Percentiles rank a stretch among this genome's conserved stretches.
These are phyloP conservation scores for Wallacemonas sp. DNA, from an alignment of 208 protist genomes.

Conservation along the genomic window DNA sequence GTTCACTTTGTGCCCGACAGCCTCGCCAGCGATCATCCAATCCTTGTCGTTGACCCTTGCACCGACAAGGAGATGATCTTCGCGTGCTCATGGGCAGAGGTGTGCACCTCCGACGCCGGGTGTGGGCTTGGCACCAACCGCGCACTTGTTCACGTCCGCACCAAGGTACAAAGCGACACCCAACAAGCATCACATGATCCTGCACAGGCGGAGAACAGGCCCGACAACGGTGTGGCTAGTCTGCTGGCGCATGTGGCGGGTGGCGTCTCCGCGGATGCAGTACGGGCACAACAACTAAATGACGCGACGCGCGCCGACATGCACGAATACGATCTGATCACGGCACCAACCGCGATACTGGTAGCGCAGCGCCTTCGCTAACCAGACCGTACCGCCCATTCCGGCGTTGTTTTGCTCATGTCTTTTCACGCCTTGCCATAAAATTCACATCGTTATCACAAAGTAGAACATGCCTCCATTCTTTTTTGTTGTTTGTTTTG, in stretches of 20 bases:
- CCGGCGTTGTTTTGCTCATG: too few species aligned
- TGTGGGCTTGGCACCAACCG: slow-evolving; percentile 24
- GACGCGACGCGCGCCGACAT: not conserved
- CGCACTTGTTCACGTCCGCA: slow-evolving; percentile 59
- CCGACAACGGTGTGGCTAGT: slow-evolving; percentile 41
- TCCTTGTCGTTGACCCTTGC: slow-evolving; percentile 38
- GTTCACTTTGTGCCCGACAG: slow-evolving; percentile 38
- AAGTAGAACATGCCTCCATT: too few species aligned
- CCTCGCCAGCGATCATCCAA: slow-evolving; percentile 44
- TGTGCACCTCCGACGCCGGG: not conserved
- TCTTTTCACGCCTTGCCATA: too few species aligned
- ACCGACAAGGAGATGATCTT: slow-evolving; percentile 50
- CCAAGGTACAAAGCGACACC: slow-evolving; percentile 5
- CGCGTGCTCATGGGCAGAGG: slow-evolving; percentile 54
- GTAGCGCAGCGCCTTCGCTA: slow-evolving; percentile 25
- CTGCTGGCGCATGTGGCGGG: slow-evolving; percentile 51
- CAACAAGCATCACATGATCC: not conserved
- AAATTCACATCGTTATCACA: too few species aligned
- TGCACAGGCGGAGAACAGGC: not conserved
- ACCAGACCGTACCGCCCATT: slow-evolving; percentile 6
- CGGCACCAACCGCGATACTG: slow-evolving; percentile 36
- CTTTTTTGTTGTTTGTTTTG: too few species aligned
- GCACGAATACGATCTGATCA: slow-evolving; percentile 42
- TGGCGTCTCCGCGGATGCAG: slow-evolving; percentile 69
- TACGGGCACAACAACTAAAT: slow-evolving; percentile 18